Conservation (phyloP, 768 basidiomycete genomes). For the Russula vinacea region DNA sequence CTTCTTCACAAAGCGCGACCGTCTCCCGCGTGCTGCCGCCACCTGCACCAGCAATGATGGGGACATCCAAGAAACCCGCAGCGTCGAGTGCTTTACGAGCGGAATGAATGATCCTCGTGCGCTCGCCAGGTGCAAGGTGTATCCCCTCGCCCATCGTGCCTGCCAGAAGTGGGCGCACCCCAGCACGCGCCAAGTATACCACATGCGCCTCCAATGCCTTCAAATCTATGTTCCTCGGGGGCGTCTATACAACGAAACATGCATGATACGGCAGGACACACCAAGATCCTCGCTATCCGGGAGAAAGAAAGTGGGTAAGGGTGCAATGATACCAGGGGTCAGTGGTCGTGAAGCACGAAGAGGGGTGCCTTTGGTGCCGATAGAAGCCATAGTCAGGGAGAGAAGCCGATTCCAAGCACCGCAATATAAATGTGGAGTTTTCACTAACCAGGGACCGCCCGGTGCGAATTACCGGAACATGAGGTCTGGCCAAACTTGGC, state of each 20-base stretch:
- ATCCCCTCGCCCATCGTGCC: slow-evolving; percentile 88
- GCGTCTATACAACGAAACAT: background rate
- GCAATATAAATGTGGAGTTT: too few relatives aligned
- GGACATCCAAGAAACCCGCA: slow-evolving; percentile 54
- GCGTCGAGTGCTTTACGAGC: slow-evolving; percentile 70
- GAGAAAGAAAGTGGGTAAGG: slow-evolving; percentile 83
- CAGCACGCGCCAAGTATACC: slow-evolving; percentile 57
- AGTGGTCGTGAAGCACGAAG: slow-evolving; percentile 49
- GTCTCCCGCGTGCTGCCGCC: slow-evolving; percentile 82
- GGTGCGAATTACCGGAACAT: too few relatives aligned
- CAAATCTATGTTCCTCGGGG: slow-evolving; percentile 47
- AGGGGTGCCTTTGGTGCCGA: slow-evolving; percentile 32
- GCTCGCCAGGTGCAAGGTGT: slow-evolving; percentile 67
- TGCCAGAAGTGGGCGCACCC: slow-evolving; percentile 67
- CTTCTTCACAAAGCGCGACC: slow-evolving; percentile 67
- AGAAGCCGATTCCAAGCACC: slow-evolving; percentile 12
- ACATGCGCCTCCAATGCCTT: slow-evolving; percentile 66
- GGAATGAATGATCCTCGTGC: slow-evolving; percentile 57
- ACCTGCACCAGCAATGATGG: slow-evolving; percentile 81
- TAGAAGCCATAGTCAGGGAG: slow-evolving; percentile 42
- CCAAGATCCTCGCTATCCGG: slow-evolving; percentile 77
- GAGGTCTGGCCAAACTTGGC: too few relatives aligned
- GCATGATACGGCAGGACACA: slow-evolving; percentile 38
- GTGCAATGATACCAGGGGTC: slow-evolving; percentile 75
- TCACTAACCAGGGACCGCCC: too few relatives aligned